Evolutionary conservation across 345 rosid genomes (phyloP), one percentile per base, ranked within the genome.

Genomic region (Viola odorata): DNA sequence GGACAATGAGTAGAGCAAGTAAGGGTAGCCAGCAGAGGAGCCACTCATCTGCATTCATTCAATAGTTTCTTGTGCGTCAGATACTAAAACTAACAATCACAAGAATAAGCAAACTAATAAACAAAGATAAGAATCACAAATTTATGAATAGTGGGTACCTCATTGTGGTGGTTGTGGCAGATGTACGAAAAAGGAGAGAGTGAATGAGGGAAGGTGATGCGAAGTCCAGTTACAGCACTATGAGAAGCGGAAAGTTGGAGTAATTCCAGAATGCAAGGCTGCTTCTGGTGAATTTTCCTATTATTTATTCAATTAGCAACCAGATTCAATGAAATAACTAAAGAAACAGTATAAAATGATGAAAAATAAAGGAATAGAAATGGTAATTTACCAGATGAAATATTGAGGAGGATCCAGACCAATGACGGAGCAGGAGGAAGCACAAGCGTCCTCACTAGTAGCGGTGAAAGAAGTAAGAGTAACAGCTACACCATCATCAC

Each of bases 101-200:
- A 45, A 6, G 12, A 37, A 5, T 15, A 41, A 54, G 13, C 3
- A 7, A 39, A 12, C 23, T 12, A 41, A 71, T 0, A 5, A 37
- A 4, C n/a, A 10, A 37, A 13, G 11, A 3, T 2, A 44, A 36
- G 12, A 12, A 7, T 16, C 42, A 5, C 60, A 45, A 36, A 41
- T 16, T n/a, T n/a, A 41, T 16, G 12, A 4, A 12, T 14, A 14
- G 4, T 11, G 5, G 11, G 38, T n/a, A 85, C 95, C 87, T 78
- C 64, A 11, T 7, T 11, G 37, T 16, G 9, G 9, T 17, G 36
- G 7, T 70, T 70, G 41, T 57, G 66, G 78, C 67, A 81, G 47
- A 94, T 60, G 67, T 77, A 80, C 67, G 88, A 89, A 53, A 85
- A 88, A 65, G 95, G 91, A 38, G 82, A 82, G 32, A 94, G 92